Conservation (phyloP, 805 yeast species). For the Metschnikowia orientalis region DNA sequence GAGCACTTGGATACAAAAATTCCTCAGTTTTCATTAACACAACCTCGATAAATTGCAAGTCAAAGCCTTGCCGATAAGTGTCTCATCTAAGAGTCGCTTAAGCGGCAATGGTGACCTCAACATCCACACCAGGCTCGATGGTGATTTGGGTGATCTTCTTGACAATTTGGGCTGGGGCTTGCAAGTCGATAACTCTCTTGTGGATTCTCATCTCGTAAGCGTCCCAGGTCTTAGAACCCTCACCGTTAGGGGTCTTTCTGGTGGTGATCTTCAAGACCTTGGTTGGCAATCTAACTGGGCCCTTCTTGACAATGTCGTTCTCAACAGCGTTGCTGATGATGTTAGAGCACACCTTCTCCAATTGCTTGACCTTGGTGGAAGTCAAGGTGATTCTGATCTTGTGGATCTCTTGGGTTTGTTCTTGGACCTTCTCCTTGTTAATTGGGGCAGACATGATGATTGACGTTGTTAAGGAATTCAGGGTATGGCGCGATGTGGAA, state of each 20-base stretch:
- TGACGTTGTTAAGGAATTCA: slow-evolving; percentile 34
- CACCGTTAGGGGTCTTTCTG: slow-evolving; percentile 99
- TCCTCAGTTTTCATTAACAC: slow-evolving; percentile 12
- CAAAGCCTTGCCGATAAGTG: slow-evolving; percentile 2
- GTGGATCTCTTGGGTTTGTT: slow-evolving; percentile 77
- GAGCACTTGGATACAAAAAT: slow-evolving; percentile 42
- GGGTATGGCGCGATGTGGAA: slow-evolving; percentile 10
- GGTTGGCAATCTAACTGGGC: slow-evolving; percentile 99
- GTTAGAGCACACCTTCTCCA: slow-evolving; percentile 93
- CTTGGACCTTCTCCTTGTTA: slow-evolving; percentile 85
- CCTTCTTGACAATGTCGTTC: slow-evolving; percentile 85
- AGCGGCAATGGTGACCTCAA: slow-evolving; percentile 88
- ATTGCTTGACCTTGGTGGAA: slow-evolving; percentile 97
- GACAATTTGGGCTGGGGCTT: slow-evolving; percentile 91
- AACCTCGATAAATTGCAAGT: slow-evolving; percentile 12
- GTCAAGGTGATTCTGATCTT: slow-evolving; percentile 99
- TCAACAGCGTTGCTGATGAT: slow-evolving; percentile 83
- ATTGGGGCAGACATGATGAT: slow-evolving; percentile 65
- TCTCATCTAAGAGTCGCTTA: slow-evolving; percentile 34
- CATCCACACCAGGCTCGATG: slow-evolving; percentile 99
- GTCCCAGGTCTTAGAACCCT: slow-evolving; percentile 99
- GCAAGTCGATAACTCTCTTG: slow-evolving; percentile 98
- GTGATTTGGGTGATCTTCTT: slow-evolving; percentile 96
- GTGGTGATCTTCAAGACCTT: slow-evolving; percentile 96
- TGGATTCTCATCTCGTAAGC: slow-evolving; percentile 99